Conservation (phyloP, 352 stramenopile species). For the Phytopythium ostracodes region DNA sequence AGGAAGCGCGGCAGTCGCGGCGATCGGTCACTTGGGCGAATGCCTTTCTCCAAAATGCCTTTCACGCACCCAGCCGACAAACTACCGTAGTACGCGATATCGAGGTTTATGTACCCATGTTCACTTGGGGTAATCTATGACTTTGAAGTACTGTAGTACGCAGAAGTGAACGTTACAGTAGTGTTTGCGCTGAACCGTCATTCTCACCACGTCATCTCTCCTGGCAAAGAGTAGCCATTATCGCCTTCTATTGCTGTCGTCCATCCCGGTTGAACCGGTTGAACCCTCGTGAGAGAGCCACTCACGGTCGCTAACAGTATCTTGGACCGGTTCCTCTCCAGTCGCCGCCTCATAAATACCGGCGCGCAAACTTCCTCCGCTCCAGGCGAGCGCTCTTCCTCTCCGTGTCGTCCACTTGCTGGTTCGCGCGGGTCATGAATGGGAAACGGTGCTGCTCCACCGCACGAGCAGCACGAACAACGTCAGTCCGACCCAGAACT, state of each 20-base stretch:
- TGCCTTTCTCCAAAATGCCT: neutral
- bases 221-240: neutral
- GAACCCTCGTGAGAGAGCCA: neutral
- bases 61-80: no score
- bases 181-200: neutral
- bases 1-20: neutral
- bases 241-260: neutral
- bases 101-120: neutral
- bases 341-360: slow-evolving; percentile 5
- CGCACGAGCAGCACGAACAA: neutral
- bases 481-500: no score
- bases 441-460: neutral
- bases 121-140: neutral
- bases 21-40: neutral
- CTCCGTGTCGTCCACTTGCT: neutral
- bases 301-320: neutral
- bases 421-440: neutral
- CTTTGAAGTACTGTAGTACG: neutral
- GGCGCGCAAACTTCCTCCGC: slow-evolving; percentile 6
- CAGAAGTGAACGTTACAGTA: neutral
- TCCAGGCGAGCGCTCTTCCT: slow-evolving; percentile 1
- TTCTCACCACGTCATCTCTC: neutral
- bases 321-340: neutral
- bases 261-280: neutral
- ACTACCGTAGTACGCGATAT: neutral